These are phyloP conservation scores for Xylaria intraflava DNA, from an alignment of 495 filamentous ascomycete species.

Conservation along the genomic window DNA sequence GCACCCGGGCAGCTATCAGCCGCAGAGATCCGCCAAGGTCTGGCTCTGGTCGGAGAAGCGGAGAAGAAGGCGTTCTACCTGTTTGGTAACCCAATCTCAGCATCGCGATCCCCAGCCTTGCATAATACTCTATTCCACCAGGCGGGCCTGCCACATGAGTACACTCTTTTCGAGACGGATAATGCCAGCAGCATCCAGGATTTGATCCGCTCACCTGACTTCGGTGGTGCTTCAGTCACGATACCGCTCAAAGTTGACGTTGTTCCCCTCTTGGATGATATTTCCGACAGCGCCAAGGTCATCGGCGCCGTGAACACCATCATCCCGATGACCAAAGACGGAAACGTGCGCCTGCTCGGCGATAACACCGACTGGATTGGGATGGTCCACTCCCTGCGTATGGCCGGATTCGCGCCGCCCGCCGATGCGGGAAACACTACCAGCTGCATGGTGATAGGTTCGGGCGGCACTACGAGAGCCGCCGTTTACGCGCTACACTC, in stretches of 20 bases:
- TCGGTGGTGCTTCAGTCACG: slow-evolving; percentile 91
- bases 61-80: slow-evolving; percentile 72
- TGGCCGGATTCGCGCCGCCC: slow-evolving; percentile 52
- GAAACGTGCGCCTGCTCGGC: slow-evolving; percentile 55
- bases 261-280: slow-evolving; percentile 70
- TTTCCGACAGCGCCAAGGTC: slow-evolving; percentile 66
- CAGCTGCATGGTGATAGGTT: slow-evolving; percentile 71
- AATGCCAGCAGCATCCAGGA: slow-evolving; percentile 55
- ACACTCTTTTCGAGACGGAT: slow-evolving; percentile 71
- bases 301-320: slow-evolving; percentile 98
- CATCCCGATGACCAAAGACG: slow-evolving; percentile 39
- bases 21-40: slow-evolving; percentile 72
- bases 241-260: slow-evolving; percentile 92
- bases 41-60: slow-evolving; percentile 75
- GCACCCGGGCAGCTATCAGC: slow-evolving; percentile 93
- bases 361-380: slow-evolving; percentile 97
- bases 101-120: slow-evolving; percentile 76
- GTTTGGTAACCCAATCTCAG: slow-evolving; percentile 75
- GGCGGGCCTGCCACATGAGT: slow-evolving; percentile 81
- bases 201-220: slow-evolving; percentile 63
- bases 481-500: slow-evolving; percentile 82
- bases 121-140: slow-evolving; percentile 81
- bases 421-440: slow-evolving; percentile 25
- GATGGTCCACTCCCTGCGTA: slow-evolving; percentile 76
- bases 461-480: slow-evolving; percentile 85